Conservation (phyloP, 352 stramenopile species). For the Phytophthora fragariae region DNA sequence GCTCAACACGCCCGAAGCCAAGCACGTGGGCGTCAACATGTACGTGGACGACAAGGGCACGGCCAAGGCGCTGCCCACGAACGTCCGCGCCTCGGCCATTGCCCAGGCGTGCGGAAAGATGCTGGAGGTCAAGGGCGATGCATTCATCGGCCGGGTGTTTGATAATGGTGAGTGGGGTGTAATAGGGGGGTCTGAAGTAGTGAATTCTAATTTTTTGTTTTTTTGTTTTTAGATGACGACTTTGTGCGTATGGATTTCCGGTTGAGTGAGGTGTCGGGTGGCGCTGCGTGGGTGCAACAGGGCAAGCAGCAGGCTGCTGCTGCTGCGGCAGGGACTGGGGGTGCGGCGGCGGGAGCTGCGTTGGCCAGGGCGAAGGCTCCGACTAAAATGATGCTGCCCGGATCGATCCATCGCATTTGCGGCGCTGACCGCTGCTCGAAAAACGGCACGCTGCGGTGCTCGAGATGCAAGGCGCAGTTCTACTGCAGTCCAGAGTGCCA, state of each 20-base stretch:
- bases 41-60: conserved; percentile 93
- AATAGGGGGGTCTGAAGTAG: background rate
- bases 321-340: conserved; percentile 36
- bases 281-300: conserved; percentile 74
- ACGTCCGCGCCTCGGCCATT: conserved; percentile 82
- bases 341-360: conserved; percentile 30
- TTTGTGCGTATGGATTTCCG: conserved; percentile 88
- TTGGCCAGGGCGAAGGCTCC: conserved; percentile 38
- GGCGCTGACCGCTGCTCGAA: conserved; percentile 74
- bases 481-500: conserved; percentile 89
- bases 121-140: conserved; percentile 87
- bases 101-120: conserved; percentile 83
- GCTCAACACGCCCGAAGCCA: conserved; percentile 75
- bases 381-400: conserved; percentile 39
- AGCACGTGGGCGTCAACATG: conserved; percentile 87
- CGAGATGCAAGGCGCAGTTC: conserved; percentile 84
- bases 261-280: conserved; percentile 65
- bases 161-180: conserved; percentile 72
- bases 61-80: conserved; percentile 82
- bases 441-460: conserved; percentile 77
- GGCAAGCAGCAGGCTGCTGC: conserved; percentile 60
- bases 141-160: conserved; percentile 89
- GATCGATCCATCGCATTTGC: conserved; percentile 64
- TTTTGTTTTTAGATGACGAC: conserved; percentile 65
- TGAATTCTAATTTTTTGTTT: background rate